Evolutionary conservation across 768 basidiomycete species (phyloP), one percentile per base, ranked within the genome.

Genomic region (Naematelia aurantialba): DNA sequence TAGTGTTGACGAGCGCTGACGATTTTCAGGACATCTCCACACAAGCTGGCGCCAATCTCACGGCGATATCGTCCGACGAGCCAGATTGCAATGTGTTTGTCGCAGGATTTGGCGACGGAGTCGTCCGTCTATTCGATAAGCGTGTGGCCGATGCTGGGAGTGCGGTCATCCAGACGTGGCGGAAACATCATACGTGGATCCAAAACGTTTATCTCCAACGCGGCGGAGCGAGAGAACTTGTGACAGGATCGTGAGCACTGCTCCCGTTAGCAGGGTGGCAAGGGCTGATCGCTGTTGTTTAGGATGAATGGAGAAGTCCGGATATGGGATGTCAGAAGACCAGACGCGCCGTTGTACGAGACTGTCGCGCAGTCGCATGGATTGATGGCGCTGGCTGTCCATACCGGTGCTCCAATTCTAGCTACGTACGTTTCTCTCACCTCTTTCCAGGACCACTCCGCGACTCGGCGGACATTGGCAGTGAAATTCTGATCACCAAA

Each of bases 51-150:
- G 89, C 90, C 60, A 89, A 91, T 45, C 84, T 93, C 12, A 98
- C 96, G 0, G 82, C 88, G 0, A 84, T 99, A 50, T 81, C 84
- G 1, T 89, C 88, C 10, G 91, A 96, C 63, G 80, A 83, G 46
- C 85, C 85, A 13, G 82, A 85, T 0, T 85, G 87, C 17, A 85
- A 89, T 58, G 85, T 86, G 1, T 91, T 97, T 77, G 81, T 89
- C 13, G 88, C 91, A 8, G 87, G 92, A 58, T 97, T 97, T 74
- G 96, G 88, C 14, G 91, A 98, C 75, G 96, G 96, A 11, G 82
- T 82, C 3, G 83, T 98, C 53, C 87, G 89, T 67, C 81, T 96
- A 1, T 98, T 92, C 78, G 96, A 99, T 79, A 86, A 89, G 30
- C 85, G 96, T n/a, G 76, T 90, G 12, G 87, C 91, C 5, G 62